A percentile compares a stretch with the other conserved stretches of the same genome.
phyloP scores from a whole-genome alignment of 2,329 filamentous ascomycete species.

The Emydomyces testavorans region DNA sequence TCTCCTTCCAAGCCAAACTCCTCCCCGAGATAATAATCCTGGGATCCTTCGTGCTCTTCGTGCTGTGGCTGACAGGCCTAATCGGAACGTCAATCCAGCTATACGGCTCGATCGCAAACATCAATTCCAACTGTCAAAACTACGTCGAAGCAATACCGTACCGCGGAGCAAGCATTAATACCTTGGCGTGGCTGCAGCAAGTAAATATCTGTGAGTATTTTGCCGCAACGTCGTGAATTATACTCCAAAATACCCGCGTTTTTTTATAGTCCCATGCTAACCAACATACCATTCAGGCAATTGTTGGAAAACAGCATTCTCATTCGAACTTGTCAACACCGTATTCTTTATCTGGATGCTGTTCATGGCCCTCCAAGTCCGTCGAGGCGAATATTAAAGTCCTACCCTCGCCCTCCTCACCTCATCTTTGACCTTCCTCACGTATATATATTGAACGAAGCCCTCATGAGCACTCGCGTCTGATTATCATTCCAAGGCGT shows the following conservation, averaged over 20 bases:
- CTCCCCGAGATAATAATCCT: slow-evolving; percentile 50
- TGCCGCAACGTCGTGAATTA: too few relatives aligned
- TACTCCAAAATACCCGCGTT: too few relatives aligned
- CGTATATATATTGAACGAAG: neutral
- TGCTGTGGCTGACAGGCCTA: slow-evolving; percentile 50
- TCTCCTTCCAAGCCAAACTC: slow-evolving; percentile 45
- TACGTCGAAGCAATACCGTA: slow-evolving; percentile 41
- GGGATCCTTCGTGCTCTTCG: slow-evolving; percentile 50
- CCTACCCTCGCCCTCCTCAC: neutral
- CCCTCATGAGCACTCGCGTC: neutral
- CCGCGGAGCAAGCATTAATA: slow-evolving; percentile 42
- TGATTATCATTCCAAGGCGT: too few relatives aligned
- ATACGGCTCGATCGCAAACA: slow-evolving; percentile 45
- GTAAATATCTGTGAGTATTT: slow-evolving; percentile 46
- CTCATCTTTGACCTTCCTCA: neutral
- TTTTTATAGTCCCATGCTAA: neutral
- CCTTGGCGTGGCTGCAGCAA: slow-evolving; percentile 52
- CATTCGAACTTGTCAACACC: slow-evolving; percentile 51
- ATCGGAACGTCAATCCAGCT: slow-evolving; percentile 53
- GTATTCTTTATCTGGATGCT: slow-evolving; percentile 59
- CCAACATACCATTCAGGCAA: slow-evolving; percentile 34
- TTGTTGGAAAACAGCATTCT: slow-evolving; percentile 52
- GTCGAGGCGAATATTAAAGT: slow-evolving; percentile 22
- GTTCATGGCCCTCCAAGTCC: slow-evolving; percentile 49
- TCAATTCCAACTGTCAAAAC: slow-evolving; percentile 48